A percentile compares a stretch with the other conserved stretches of the same genome.
Conservation (phyloP, 441 rosid genomes). For the Populus trichocarpa region DNA sequence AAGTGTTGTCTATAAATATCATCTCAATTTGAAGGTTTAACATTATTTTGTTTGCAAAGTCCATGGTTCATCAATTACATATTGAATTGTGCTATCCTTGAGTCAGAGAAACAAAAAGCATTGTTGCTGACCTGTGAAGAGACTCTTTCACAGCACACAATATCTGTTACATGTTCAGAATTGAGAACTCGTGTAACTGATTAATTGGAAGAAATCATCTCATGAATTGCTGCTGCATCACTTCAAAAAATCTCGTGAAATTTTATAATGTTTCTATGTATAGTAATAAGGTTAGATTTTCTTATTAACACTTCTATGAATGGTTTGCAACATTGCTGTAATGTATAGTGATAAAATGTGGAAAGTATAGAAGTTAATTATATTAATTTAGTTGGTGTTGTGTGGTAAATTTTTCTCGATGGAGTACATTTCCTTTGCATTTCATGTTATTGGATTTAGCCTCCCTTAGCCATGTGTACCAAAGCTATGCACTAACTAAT, state of each 20-base stretch:
- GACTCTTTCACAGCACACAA: not conserved
- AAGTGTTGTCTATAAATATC: not conserved
- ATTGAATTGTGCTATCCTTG: not conserved
- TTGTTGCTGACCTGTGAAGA: not conserved
- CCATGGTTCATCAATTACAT: not conserved
- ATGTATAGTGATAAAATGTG: not conserved
- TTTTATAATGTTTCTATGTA: no score
- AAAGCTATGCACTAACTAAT: conserved; percentile 10
- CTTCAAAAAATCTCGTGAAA: not conserved
- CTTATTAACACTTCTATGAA: not conserved
- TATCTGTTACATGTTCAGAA: not conserved
- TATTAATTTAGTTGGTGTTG: not conserved
- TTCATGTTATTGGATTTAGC: conserved; percentile 5
- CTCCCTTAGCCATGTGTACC: not conserved
- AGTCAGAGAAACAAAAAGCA: not conserved
- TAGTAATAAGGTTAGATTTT: not conserved
- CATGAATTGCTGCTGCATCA: not conserved
- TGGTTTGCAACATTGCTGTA: not conserved
- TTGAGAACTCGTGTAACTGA: not conserved
- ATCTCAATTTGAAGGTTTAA: not conserved
- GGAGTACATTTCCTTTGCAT: not conserved
- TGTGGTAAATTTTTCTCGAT: not conserved
- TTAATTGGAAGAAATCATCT: not conserved
- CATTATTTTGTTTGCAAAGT: not conserved
- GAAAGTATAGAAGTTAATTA: not conserved